These are phyloP conservation scores for Hypocreales sp. DNA, from an alignment of 2,329 filamentous ascomycete genomes.

Conservation along the genomic window DNA sequence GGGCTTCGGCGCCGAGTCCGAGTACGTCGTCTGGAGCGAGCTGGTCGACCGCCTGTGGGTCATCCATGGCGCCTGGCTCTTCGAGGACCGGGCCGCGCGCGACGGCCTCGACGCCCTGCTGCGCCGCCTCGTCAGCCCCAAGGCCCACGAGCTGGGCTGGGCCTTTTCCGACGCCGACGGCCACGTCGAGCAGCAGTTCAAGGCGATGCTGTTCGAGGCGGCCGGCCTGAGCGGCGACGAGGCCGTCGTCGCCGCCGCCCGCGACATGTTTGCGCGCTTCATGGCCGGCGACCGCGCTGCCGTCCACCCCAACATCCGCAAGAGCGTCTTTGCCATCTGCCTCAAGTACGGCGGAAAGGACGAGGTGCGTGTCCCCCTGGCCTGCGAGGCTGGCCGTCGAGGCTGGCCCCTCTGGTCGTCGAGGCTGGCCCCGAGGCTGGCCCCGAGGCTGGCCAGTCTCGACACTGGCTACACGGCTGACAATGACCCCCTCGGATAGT, in stretches of 20 bases:
- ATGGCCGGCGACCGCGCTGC: slow-evolving; percentile 61
- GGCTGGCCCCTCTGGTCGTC: too few species aligned
- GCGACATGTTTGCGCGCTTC: slow-evolving; percentile 84
- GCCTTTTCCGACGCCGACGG: slow-evolving; percentile 65
- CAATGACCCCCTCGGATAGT: too few species aligned
- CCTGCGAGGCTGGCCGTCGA: too few species aligned
- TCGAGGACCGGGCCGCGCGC: slow-evolving; percentile 56
- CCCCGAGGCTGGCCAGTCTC: too few species aligned
- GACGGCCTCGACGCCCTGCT: slow-evolving; percentile 64
- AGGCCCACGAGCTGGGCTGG: slow-evolving; percentile 73
- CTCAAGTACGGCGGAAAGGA: slow-evolving; percentile 50
- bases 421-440: too few species aligned
- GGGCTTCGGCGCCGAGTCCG: slow-evolving; percentile 66
- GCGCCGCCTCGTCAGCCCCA: slow-evolving; percentile 58
- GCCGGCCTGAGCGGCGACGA: slow-evolving; percentile 72
- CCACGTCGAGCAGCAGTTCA: slow-evolving; percentile 67
- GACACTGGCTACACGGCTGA: slow-evolving; percentile 4
- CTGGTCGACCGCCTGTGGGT: slow-evolving; percentile 61
- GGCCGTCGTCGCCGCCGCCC: slow-evolving; percentile 60
- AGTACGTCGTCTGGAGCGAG: slow-evolving; percentile 82
- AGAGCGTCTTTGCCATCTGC: slow-evolving; percentile 60
- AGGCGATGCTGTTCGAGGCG: slow-evolving; percentile 62
- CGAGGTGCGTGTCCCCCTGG: too few species aligned
- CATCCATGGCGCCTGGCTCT: slow-evolving; percentile 77
- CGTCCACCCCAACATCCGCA: slow-evolving; percentile 24